Evolutionary conservation across 1,284 basidiomycete species (phyloP).

Genomic region (Phellinidium pouzarii): DNA sequence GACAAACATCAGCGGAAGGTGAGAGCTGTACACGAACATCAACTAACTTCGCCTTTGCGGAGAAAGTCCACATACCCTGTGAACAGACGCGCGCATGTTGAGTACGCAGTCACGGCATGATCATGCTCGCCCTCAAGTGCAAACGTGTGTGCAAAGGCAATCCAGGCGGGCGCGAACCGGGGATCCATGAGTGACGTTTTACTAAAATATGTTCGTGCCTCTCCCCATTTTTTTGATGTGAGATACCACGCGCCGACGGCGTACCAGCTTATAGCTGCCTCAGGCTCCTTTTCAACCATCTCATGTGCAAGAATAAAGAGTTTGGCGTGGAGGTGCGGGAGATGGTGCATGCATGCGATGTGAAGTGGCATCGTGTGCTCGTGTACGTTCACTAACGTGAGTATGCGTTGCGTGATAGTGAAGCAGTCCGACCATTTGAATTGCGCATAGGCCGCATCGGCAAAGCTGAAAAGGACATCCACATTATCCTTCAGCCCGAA

Average conservation of each 20-base stretch:
- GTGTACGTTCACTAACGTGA: constrained; percentile 76
- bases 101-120: constrained; percentile 96
- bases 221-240: constrained; percentile 76
- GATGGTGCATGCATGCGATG: constrained; percentile 95
- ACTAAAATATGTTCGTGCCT: constrained; percentile 89
- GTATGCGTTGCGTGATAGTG: constrained; percentile 77
- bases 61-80: constrained; percentile 58
- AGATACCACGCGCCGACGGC: constrained; percentile 98
- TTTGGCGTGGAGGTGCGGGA: constrained; percentile 83
- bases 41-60: not conserved
- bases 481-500: constrained; percentile 84
- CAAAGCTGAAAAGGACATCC: constrained; percentile 87
- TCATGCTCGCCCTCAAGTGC: constrained; percentile 97
- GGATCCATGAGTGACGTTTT: constrained; percentile 98
- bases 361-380: constrained; percentile 86
- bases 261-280: constrained; percentile 93
- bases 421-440: constrained; percentile 95
- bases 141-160: constrained; percentile 96
- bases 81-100: constrained; percentile 91
- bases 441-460: constrained; percentile 83
- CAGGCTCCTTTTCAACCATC: constrained; percentile 89
- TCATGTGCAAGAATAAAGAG: constrained; percentile 96
- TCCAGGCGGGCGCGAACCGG: constrained; percentile 93
- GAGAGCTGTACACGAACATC: constrained; percentile 50
- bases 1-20: constrained; percentile 91